Evolutionary conservation across 768 basidiomycete genomes (phyloP), one percentile per base, ranked within the genome.

Genomic region (Ramaria rubella): DNA sequence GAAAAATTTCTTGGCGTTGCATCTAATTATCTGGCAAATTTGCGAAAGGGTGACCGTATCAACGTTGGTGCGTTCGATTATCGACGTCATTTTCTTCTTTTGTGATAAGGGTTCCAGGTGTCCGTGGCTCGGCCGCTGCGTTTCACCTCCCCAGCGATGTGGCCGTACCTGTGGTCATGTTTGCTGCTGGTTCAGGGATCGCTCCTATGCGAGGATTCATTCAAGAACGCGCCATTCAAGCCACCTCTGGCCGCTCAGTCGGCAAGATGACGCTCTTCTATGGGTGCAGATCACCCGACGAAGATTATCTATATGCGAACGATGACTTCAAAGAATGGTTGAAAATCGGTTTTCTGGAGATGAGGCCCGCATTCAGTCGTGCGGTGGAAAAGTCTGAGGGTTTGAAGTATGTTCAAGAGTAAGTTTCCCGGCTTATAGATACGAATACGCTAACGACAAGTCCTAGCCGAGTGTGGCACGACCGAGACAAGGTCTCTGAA

Each of bases 191-290:
- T 5, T 71, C 75, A 3, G 78, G 78, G 4, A 60, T 80, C 14
- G 73, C 78, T 4, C 78, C 78, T 1, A 75, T 80, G 72, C 70
- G 77, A 38, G 77, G 74, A 1, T 80, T 80, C 68, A 69, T 80
- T 40, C 77, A 78, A 63, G 78, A 79, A 59, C 72, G 78, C 5
- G 74, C 75, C 19, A 61, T 70, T 50, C 77, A 78, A 63, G 76
- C 74, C 64, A 63, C 65, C 26, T 68, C 73, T 8, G 77, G 77
- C 1, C 63, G 76, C 12, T 67, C 73, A 21, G 73, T 77, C 7
- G 75, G 73, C 4, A 63, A 67, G 58, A 68, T 70, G 48, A 54
- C 77, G 21, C 62, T 79, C 33, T 80, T 78, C 71, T 77, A 77
- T 59, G 77, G 78, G 2, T 80, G 78, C 62, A 65, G 74, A 7